These are phyloP conservation scores for Serendipita vermifera DNA, from an alignment of 768 basidiomycete species.

Conservation along the genomic window DNA sequence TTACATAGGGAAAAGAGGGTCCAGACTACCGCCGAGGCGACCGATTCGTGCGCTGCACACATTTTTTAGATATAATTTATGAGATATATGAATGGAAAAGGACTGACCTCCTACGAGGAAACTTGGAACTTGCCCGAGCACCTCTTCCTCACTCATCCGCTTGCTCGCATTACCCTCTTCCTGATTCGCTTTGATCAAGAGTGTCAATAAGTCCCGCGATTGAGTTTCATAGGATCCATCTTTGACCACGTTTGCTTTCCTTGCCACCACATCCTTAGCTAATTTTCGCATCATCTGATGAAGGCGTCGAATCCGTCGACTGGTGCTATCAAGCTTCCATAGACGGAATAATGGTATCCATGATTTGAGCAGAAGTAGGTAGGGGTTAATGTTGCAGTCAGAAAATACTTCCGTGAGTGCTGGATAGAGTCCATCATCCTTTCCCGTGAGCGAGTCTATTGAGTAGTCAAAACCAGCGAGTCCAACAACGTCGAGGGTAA, in stretches of 20 bases:
- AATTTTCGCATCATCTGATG: neutral
- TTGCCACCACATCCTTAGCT: neutral
- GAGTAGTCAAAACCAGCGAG: neutral
- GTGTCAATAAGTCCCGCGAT: conserved; percentile 43
- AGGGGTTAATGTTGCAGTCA: neutral
- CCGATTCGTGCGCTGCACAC: neutral
- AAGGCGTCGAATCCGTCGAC: neutral
- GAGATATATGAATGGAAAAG: neutral
- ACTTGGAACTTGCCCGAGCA: conserved; percentile 46
- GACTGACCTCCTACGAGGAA: conserved; percentile 44
- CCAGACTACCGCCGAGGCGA: conserved; percentile 3
- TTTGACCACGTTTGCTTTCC: neutral
- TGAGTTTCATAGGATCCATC: neutral
- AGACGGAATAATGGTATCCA: conserved; percentile 4
- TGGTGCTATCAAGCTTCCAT: neutral
- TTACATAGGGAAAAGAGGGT: conserved; percentile 4
- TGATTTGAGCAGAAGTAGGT: neutral
- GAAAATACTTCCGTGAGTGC: neutral
- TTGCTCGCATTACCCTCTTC: conserved; percentile 44
- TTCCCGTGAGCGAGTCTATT: neutral
- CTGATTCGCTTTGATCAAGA: conserved; percentile 53
- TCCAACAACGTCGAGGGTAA: neutral
- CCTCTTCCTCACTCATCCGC: conserved; percentile 47
- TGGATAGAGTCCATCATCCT: neutral
- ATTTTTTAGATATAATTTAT: neutral